Conservation (phyloP, 1,139 yeast genomes). For the Debaryomyces fabryi region DNA sequence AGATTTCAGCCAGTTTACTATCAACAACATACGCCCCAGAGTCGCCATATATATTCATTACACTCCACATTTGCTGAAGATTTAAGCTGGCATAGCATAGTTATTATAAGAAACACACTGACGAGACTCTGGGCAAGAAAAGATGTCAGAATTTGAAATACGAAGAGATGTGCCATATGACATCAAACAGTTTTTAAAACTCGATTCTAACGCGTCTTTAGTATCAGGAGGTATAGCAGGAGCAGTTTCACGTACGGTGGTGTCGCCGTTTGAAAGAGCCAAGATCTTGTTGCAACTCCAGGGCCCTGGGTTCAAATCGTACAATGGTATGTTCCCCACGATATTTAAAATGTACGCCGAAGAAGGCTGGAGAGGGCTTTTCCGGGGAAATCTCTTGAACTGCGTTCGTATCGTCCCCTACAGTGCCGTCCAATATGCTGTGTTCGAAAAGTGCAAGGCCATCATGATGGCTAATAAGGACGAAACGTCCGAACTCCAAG, state of each 20-base stretch:
- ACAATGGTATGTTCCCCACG: conserved; percentile 76
- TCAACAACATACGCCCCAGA: not conserved
- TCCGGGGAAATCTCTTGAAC: conserved; percentile 88
- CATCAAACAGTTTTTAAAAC: conserved; percentile 38
- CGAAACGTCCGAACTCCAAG: conserved; percentile 42
- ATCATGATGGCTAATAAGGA: conserved; percentile 34
- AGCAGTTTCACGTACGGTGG: conserved; percentile 88
- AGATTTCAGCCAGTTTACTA: not conserved
- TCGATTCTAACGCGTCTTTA: conserved; percentile 64
- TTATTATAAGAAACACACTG: not conserved
- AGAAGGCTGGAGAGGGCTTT: conserved; percentile 87
- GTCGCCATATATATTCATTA: not conserved
- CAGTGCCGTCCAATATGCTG: conserved; percentile 91
- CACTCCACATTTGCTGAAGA: not conserved
- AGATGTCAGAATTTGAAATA: not conserved
- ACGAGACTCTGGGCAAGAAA: not conserved
- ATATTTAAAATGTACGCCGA: conserved; percentile 79
- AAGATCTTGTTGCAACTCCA: conserved; percentile 90
- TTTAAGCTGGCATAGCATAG: not conserved
- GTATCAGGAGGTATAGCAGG: conserved; percentile 73
- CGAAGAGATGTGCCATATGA: conserved; percentile 4
- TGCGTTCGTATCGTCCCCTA: conserved; percentile 91
- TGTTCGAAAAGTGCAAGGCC: conserved; percentile 72
- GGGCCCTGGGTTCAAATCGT: conserved; percentile 69
- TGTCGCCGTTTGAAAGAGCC: conserved; percentile 93